Base-by-base conservation (phyloP, 306 rosid genomes). In the Crataegus laevigata region DNA sequence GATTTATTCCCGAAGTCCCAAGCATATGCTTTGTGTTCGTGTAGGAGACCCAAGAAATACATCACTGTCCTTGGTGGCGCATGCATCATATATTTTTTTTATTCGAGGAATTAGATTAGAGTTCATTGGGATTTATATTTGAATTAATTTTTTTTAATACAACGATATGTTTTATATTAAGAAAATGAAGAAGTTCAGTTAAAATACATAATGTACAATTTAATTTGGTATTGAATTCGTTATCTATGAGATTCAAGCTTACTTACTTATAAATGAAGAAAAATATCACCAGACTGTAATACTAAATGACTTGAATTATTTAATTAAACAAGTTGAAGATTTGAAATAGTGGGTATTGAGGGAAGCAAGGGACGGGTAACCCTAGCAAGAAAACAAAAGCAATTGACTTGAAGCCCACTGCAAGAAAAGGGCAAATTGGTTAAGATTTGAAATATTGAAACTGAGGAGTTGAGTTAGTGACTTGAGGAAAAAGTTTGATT, bases 151-250 rank as follows among this genome's bases (percentile, higher is more conserved):
- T 34, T 34, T 34, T 1, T 34, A 1, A 0, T 34, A 7, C 9
- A 34, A 34, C 2, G 0, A 34, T 34, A 34, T 34, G 7, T 34
- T 34, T 34, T 34, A 6, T 2, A 34, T 0, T 7, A 34, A 34
- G 0, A 0, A 1, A 6, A 34, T 34, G 0, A 1, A 0, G 8
- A 7, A 5, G 9, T 34, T 34, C 2, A 9, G 40, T 36, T 36
- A 36, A 36, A 0, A 0, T 0, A 7, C 0, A 36, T 0, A 36
- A 36, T 36, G 0, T 0, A 1, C 0, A 7, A 36, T 9, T 0
- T 36, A 36, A 36, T 36, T 36, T 36, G 40, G 2, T 36, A 36
- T 36, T 0, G 9, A 36, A 36, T 36, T 36, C 0, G 10, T 7
- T 1, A 7, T 36, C 2, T 0, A 36, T 36, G 2, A 36, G 0